Percentiles rank a stretch among this genome's conserved stretches.
phyloP scores from a whole-genome alignment of 805 yeast genomes.

The Yamadazyma kitorensis region DNA sequence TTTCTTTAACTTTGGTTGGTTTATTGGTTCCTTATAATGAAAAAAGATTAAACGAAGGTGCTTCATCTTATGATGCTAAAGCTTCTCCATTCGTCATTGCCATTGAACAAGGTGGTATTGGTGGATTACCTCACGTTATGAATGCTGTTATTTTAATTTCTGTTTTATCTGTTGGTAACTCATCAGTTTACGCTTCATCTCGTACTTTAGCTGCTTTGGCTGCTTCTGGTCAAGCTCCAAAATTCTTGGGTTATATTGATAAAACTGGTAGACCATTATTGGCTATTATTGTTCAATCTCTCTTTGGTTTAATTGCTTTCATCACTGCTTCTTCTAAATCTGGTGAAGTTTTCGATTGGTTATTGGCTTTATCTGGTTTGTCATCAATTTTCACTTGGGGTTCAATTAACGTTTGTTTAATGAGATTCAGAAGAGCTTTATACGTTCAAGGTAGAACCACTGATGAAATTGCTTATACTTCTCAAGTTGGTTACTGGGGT shows the following conservation, averaged over 20 bases:
- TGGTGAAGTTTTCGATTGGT: slow-evolving; percentile 44
- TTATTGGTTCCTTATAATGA: slow-evolving; percentile 51
- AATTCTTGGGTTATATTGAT: slow-evolving; percentile 43
- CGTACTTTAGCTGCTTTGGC: slow-evolving; percentile 47
- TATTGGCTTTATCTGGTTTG: slow-evolving; percentile 48
- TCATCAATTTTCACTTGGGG: slow-evolving; percentile 51
- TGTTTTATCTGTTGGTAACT: slow-evolving; percentile 42
- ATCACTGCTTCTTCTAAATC: slow-evolving; percentile 42
- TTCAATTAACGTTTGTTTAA: slow-evolving; percentile 41
- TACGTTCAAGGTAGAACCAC: slow-evolving; percentile 62
- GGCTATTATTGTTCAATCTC: slow-evolving; percentile 39
- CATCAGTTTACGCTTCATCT: slow-evolving; percentile 39
- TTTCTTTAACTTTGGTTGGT: slow-evolving; percentile 47
- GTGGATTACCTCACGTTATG: slow-evolving; percentile 38
- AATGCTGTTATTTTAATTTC: slow-evolving; percentile 39
- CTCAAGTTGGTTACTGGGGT: slow-evolving; percentile 69
- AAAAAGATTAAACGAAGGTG: slow-evolving; percentile 31
- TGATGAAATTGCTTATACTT: slow-evolving; percentile 62
- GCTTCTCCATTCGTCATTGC: slow-evolving; percentile 83
- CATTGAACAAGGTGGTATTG: slow-evolving; percentile 31
- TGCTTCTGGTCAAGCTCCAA: slow-evolving; percentile 45
- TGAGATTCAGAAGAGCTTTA: slow-evolving; percentile 59
- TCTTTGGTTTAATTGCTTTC: slow-evolving; percentile 43
- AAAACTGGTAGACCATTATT: slow-evolving; percentile 49
- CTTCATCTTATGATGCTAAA: slow-evolving; percentile 51